Percentiles rank a stretch among this genome's conserved stretches.
Conservation (phyloP, 2,329 filamentous ascomycete species). For the Paecilomyces dactylethromorphus region DNA sequence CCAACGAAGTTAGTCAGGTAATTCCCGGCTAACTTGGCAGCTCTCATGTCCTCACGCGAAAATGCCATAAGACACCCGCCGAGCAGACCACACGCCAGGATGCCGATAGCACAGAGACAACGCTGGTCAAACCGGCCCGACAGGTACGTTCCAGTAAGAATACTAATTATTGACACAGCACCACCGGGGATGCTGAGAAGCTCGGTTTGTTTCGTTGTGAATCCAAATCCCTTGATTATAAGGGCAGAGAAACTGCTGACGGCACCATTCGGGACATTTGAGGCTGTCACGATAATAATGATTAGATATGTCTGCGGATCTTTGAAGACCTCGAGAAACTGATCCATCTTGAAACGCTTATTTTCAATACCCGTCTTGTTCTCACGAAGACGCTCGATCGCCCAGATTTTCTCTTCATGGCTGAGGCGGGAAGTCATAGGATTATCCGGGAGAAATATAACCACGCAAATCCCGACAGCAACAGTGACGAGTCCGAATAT, state of each 20-base stretch:
- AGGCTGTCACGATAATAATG: constrained; percentile 25
- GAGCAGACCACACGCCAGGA: constrained; percentile 36
- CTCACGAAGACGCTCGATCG: constrained; percentile 36
- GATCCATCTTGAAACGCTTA: constrained; percentile 42
- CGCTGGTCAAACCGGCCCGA: constrained; percentile 34
- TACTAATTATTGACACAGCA: constrained; percentile 32
- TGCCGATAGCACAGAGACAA: constrained; percentile 30
- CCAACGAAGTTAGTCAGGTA: constrained; percentile 37
- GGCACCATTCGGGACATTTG: constrained; percentile 36
- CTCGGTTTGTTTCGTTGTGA: constrained; percentile 36
- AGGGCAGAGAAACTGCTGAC: constrained; percentile 38
- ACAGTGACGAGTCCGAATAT: constrained; percentile 40
- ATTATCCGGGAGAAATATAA: constrained; percentile 36
- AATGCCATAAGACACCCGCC: constrained; percentile 38
- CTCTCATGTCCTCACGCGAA: constrained; percentile 25
- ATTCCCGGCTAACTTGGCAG: constrained; percentile 32
- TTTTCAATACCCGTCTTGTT: constrained; percentile 48
- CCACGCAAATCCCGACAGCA: constrained; percentile 28
- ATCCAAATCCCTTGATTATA: constrained; percentile 37
- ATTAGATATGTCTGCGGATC: constrained; percentile 41
- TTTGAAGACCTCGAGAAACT: constrained; percentile 39
- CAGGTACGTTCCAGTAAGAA: constrained; percentile 28
- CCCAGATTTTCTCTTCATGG: constrained; percentile 29
- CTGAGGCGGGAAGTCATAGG: constrained; percentile 33
- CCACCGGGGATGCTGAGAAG: constrained; percentile 38